Evolutionary conservation across 345 rosid species (phyloP).

Genomic region (Hibiscus mutabilis): DNA sequence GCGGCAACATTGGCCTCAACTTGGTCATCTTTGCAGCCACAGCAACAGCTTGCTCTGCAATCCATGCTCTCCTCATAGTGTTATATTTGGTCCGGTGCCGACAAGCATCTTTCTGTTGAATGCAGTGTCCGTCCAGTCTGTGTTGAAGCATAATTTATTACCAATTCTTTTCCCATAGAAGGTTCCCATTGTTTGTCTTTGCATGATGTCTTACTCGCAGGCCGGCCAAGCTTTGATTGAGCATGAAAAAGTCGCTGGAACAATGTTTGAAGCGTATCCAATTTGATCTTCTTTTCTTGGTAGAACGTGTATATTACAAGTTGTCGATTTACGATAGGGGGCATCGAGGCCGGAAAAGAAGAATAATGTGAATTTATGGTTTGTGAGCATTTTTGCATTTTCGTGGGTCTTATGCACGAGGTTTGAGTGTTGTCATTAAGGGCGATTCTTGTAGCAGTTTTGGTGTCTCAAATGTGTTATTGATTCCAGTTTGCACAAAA

Average conservation of each 20-base stretch:
- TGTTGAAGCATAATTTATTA: constrained; percentile 25
- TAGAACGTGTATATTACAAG: constrained; percentile 45
- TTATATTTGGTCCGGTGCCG: not conserved
- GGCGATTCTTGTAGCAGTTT: constrained; percentile 50
- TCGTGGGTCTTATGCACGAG: not conserved
- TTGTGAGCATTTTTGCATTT: constrained; percentile 12
- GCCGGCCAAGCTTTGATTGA: constrained; percentile 26
- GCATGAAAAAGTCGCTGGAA: constrained; percentile 24
- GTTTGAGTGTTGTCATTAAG: constrained; percentile 22
- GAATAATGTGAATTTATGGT: constrained; percentile 15
- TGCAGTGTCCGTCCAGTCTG: constrained; percentile 15
- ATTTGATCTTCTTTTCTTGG: not conserved
- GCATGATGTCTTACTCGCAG: constrained; percentile 31
- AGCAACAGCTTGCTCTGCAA: constrained; percentile 88
- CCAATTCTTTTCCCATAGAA: constrained; percentile 35
- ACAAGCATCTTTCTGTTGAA: constrained; percentile 11
- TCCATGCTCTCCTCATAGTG: constrained; percentile 81
- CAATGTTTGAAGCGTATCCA: constrained; percentile 20
- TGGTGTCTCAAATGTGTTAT: constrained; percentile 29
- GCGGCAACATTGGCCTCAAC: constrained; percentile 84
- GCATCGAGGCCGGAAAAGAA: constrained; percentile 15
- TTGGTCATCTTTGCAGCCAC: constrained; percentile 85
- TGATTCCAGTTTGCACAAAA: not conserved
- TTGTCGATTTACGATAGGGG: constrained; percentile 10
- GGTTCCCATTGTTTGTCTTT: constrained; percentile 24